Conservation (phyloP, 768 basidiomycete genomes). For the Tephrocybe sp. region DNA sequence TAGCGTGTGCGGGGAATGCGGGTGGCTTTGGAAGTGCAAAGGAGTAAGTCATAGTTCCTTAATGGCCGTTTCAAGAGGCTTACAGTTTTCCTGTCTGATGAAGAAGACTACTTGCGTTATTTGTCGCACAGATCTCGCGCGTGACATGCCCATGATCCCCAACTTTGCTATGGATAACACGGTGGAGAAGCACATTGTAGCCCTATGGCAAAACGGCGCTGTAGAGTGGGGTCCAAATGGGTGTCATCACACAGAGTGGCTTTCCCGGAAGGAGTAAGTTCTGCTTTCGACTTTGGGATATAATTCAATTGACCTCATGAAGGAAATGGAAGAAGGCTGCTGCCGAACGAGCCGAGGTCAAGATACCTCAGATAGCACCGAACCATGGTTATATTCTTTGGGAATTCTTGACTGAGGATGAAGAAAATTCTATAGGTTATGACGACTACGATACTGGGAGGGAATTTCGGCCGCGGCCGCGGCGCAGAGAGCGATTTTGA, state of each 20-base stretch:
- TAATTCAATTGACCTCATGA: slow-evolving; percentile 9
- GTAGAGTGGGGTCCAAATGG: slow-evolving; percentile 57
- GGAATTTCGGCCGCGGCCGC: slow-evolving; percentile 3
- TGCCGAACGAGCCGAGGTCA: slow-evolving; percentile 24
- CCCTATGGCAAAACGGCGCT: slow-evolving; percentile 41
- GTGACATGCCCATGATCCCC: slow-evolving; percentile 51
- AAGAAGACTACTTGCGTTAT: slow-evolving; percentile 52
- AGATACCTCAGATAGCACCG: neutral
- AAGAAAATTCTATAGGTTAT: neutral
- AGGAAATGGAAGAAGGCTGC: slow-evolving; percentile 38
- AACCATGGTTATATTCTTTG: slow-evolving; percentile 2
- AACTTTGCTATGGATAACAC: slow-evolving; percentile 63
- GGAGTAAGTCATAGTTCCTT: slow-evolving; percentile 39
- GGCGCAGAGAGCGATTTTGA: slow-evolving; percentile 1
- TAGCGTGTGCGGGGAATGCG: slow-evolving; percentile 69
- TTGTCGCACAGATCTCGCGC: slow-evolving; percentile 52
- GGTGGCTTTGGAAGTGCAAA: slow-evolving; percentile 55
- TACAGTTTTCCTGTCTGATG: neutral
- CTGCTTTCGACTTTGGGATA: neutral
- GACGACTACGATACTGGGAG: neutral
- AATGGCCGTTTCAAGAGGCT: slow-evolving; percentile 2
- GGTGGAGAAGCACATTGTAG: slow-evolving; percentile 60
- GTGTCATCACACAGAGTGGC: slow-evolving; percentile 49
- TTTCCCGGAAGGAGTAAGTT: slow-evolving; percentile 48
- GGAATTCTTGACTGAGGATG: slow-evolving; percentile 6